Conservation (phyloP, 352 stramenopile genomes). For the Phytophthora pistaciae region DNA sequence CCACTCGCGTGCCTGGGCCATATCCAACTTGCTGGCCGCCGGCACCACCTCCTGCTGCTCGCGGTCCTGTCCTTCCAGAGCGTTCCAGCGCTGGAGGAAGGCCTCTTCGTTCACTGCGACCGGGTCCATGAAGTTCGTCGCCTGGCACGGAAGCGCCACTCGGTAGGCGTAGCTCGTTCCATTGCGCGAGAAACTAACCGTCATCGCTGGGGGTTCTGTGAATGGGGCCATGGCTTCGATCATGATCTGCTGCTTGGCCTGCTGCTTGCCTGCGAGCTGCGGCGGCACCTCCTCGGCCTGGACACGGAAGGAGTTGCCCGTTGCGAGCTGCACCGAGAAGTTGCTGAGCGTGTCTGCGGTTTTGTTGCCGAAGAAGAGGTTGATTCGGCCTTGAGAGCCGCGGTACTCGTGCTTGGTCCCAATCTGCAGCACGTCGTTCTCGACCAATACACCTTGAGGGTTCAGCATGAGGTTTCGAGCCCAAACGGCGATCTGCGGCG, state of each 20-base stretch:
- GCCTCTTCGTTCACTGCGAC: conserved; percentile 90
- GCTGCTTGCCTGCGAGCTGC: conserved; percentile 87
- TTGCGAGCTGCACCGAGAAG: conserved; percentile 85
- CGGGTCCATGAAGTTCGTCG: conserved; percentile 93
- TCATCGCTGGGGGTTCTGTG: conserved; percentile 86
- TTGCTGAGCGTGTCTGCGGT: conserved; percentile 72
- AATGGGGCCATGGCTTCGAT: conserved; percentile 95
- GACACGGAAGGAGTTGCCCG: conserved; percentile 56
- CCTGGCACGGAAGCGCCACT: conserved; percentile 87
- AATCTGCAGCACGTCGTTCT: conserved; percentile 95
- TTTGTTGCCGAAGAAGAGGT: conserved; percentile 98
- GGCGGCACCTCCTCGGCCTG: conserved; percentile 78
- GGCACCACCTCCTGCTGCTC: conserved; percentile 94
- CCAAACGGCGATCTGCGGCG: conserved; percentile 64
- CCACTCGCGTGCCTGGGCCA: conserved; percentile 84
- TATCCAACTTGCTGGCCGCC: conserved; percentile 83
- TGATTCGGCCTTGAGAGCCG: conserved; percentile 93
- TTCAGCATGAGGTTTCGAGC: conserved; percentile 91
- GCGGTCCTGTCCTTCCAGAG: conserved; percentile 91
- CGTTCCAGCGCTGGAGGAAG: conserved; percentile 94
- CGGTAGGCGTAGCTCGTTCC: conserved; percentile 77
- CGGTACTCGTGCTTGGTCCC: conserved; percentile 97
- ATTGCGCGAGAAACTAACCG: conserved; percentile 86
- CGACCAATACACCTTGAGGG: conserved; percentile 91
- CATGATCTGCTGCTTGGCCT: conserved; percentile 93